Evolutionary conservation across 768 basidiomycete species (phyloP).

Genomic region (Suillus lakei): DNA sequence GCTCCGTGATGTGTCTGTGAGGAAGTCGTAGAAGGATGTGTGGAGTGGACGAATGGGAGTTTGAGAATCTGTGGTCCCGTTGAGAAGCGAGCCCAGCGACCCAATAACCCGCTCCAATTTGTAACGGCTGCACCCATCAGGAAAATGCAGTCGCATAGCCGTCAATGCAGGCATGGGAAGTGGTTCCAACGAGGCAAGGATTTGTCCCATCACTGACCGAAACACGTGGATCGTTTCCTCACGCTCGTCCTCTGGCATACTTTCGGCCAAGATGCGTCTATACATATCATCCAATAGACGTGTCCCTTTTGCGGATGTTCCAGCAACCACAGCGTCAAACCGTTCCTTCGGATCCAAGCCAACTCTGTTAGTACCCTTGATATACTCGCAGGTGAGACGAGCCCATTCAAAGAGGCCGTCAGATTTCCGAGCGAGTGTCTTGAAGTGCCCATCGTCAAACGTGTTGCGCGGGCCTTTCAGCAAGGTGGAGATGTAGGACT

Average conservation of each 20-base stretch:
- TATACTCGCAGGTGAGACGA: slow-evolving; percentile 14
- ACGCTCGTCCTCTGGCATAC: slow-evolving; percentile 4
- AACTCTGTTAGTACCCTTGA: background rate
- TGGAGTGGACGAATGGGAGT: no score
- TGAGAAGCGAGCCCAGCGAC: no score
- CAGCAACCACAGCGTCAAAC: background rate
- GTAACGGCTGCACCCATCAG: no score
- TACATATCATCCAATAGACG: slow-evolving; percentile 10
- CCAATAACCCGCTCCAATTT: no score
- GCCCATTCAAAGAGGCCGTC: slow-evolving; percentile 15
- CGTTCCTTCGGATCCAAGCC: background rate
- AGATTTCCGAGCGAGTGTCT: background rate
- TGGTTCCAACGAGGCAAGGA: no score
- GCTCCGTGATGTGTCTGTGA: no score
- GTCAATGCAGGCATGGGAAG: no score
- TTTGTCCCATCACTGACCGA: no score
- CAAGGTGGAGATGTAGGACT: background rate
- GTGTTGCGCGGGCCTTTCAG: background rate
- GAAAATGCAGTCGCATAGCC: no score
- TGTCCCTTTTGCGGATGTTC: background rate
- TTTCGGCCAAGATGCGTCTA: background rate
- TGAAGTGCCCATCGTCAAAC: background rate
- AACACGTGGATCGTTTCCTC: no score
- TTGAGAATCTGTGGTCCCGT: no score
- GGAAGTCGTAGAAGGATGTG: no score